These are phyloP conservation scores for Whalleya microplaca DNA, from an alignment of 2,329 filamentous ascomycete genomes.

Conservation along the genomic window DNA sequence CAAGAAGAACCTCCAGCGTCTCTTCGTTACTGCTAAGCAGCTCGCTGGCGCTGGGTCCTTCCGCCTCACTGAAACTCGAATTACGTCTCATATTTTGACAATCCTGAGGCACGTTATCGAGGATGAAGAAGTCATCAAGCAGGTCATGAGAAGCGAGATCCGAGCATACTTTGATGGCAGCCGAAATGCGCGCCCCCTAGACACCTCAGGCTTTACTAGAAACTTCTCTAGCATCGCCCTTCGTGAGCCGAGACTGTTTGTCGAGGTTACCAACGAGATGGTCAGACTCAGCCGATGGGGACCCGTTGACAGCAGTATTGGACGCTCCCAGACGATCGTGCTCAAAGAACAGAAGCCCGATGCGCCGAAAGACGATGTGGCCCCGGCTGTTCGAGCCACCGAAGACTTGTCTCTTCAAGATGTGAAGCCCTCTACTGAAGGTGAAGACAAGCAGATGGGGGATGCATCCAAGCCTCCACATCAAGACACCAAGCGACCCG, in stretches of 20 bases:
- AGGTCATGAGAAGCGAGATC: constrained; percentile 92
- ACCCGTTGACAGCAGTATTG: constrained; percentile 39
- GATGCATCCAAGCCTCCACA: constrained; percentile 65
- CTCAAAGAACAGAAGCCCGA: constrained; percentile 45
- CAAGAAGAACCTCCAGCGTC: constrained; percentile 83
- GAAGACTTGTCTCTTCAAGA: constrained; percentile 54
- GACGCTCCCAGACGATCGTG: constrained; percentile 41
- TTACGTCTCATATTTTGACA: constrained; percentile 72
- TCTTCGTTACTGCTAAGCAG: constrained; percentile 96
- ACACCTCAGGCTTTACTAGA: constrained; percentile 74
- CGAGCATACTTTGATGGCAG: constrained; percentile 71
- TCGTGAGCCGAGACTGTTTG: constrained; percentile 81
- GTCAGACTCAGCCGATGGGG: constrained; percentile 71
- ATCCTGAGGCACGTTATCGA: constrained; percentile 92
- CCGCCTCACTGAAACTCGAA: constrained; percentile 62
- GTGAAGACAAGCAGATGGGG: constrained; percentile 60
- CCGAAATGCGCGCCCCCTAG: constrained; percentile 59
- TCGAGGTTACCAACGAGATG: constrained; percentile 84
- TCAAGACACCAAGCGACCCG: constrained; percentile 75
- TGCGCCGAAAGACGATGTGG: constrained; percentile 44
- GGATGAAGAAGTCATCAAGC: constrained; percentile 86
- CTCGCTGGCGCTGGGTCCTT: constrained; percentile 78
- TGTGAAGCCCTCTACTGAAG: constrained; percentile 64
- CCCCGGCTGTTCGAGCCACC: constrained; percentile 50
- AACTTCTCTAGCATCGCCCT: constrained; percentile 79